Evolutionary conservation across 2,329 filamentous ascomycete genomes (phyloP).

Genomic region (Colletotrichum sp.): DNA sequence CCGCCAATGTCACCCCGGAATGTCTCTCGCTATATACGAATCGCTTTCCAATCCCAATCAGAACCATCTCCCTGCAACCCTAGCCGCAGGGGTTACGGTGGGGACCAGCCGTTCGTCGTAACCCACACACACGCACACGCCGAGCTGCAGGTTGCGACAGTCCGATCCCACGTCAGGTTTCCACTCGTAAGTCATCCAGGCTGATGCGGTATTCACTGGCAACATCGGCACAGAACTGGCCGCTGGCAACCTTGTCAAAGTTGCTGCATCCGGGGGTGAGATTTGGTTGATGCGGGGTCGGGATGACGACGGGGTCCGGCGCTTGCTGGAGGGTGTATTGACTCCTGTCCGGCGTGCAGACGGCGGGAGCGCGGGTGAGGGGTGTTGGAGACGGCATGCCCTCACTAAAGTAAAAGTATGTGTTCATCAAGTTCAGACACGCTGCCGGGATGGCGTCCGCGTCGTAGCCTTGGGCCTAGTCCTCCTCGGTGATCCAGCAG

Average conservation of each 20-base stretch:
- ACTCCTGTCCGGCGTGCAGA: background rate
- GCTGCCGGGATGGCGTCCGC: background rate
- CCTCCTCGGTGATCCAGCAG: constrained; percentile 9
- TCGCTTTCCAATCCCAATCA: background rate
- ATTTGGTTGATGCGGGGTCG: background rate
- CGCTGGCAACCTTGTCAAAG: constrained; percentile 8
- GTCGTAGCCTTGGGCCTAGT: background rate
- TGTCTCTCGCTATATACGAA: background rate
- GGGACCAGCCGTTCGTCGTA: background rate
- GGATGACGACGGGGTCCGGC: background rate
- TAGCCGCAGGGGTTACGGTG: background rate
- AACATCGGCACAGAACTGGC: constrained; percentile 10
- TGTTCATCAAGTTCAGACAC: background rate
- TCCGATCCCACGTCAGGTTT: background rate
- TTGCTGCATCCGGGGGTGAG: constrained; percentile 17
- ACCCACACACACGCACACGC: background rate
- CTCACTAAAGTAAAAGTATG: background rate
- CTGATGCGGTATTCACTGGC: background rate
- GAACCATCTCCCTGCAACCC: background rate
- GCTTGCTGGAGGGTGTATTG: background rate
- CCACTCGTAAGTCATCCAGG: background rate
- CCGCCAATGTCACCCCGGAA: background rate
- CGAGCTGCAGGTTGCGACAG: background rate
- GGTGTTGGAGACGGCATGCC: background rate
- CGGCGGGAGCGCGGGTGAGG: background rate